These are phyloP conservation scores for Paramecium pentaurelia DNA, from an alignment of 73 alveolate species.

Conservation along the genomic window DNA sequence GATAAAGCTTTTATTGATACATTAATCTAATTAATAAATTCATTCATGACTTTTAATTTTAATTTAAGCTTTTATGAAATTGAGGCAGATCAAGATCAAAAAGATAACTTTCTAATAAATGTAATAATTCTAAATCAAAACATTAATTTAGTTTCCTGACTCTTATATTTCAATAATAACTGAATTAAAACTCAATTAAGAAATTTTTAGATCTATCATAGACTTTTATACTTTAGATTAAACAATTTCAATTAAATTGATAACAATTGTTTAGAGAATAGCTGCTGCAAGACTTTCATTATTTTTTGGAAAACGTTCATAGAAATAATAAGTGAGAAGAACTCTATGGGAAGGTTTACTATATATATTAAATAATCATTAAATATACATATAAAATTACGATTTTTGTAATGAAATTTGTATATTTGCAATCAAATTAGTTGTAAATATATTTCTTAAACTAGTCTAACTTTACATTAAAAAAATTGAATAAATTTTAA, in stretches of 20 bases:
- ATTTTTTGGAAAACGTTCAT: background rate
- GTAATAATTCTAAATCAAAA: background rate
- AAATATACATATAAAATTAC: background rate
- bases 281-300: background rate
- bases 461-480: background rate
- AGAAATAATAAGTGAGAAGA: background rate
- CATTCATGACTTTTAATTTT: constrained; percentile 20
- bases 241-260: background rate
- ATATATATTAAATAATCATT: background rate
- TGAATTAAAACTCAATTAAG: background rate
- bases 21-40: background rate
- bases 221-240: background rate
- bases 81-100: constrained; percentile 3
- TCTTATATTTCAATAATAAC: background rate
- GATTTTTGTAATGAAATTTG: background rate
- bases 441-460: background rate
- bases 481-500: background rate
- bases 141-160: constrained; percentile 21
- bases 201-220: background rate
- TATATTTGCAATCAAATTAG: background rate
- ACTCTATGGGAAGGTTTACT: constrained; percentile 21
- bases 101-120: background rate
- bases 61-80: constrained; percentile 32
- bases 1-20: background rate
- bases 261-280: background rate